Conservation (phyloP, 2,329 filamentous ascomycete genomes). For the Pseudocercospora ulei region DNA sequence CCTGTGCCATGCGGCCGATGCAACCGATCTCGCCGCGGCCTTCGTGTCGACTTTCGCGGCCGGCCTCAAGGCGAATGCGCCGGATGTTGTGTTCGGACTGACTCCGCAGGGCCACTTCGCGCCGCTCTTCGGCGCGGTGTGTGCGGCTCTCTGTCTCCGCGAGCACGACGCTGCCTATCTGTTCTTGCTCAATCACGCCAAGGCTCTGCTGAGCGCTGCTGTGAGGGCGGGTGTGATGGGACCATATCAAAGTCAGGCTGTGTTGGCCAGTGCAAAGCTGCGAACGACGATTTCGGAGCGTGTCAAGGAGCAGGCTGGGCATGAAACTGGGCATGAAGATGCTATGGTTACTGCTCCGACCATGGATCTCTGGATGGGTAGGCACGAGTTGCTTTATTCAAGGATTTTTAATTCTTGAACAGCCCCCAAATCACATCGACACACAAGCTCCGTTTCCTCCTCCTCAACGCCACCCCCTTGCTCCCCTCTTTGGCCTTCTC, state of each 20-base stretch:
- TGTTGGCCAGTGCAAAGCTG: slow-evolving; percentile 55
- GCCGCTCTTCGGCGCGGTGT: slow-evolving; percentile 60
- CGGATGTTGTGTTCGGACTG: slow-evolving; percentile 19
- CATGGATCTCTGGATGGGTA: slow-evolving; percentile 73
- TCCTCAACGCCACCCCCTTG: too few relatives aligned
- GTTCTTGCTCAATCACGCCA: slow-evolving; percentile 66
- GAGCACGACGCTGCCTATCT: slow-evolving; percentile 59
- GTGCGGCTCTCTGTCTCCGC: slow-evolving; percentile 51
- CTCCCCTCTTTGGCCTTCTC: too few relatives aligned
- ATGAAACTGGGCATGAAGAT: slow-evolving; percentile 45
- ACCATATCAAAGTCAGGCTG: slow-evolving; percentile 66
- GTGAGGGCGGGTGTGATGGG: slow-evolving; percentile 69
- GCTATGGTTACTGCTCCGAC: slow-evolving; percentile 66
- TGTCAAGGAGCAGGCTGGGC: slow-evolving; percentile 50
- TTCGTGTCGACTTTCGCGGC: slow-evolving; percentile 22
- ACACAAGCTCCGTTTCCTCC: too few relatives aligned
- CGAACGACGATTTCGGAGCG: slow-evolving; percentile 50
- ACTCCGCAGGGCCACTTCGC: slow-evolving; percentile 53
- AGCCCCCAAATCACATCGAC: too few relatives aligned
- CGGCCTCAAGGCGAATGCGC: slow-evolving; percentile 19
- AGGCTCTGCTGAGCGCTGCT: slow-evolving; percentile 65
- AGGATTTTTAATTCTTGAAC: slow-evolving; percentile 74
- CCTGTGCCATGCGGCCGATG: slow-evolving; percentile 17
- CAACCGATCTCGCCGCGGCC: slow-evolving; percentile 5
- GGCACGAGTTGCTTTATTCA: slow-evolving; percentile 74